Conservation (phyloP, 164 flowering plant genomes). For the Aristolochia californica region DNA sequence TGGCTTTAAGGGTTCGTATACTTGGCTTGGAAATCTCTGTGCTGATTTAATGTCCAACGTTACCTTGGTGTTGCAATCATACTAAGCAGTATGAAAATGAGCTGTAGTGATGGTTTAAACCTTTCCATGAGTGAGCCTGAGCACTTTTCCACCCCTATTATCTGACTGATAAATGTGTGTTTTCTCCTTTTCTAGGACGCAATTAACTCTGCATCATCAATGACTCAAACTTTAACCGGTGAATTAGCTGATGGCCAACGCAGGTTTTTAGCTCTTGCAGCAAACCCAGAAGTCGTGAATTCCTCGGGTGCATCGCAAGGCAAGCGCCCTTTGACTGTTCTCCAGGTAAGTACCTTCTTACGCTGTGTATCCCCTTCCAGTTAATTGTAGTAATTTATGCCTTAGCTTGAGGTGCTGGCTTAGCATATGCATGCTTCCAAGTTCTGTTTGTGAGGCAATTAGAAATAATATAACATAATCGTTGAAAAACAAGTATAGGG, state of each 20-base stretch:
- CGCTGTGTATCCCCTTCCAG: background rate
- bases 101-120: background rate
- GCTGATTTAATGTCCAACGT: no score
- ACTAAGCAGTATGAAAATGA: background rate
- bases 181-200: slow-evolving; percentile 46
- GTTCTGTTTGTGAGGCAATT: no score
- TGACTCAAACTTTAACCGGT: slow-evolving; percentile 58
- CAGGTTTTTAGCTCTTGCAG: slow-evolving; percentile 66
- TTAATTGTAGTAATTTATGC: background rate
- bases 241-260: slow-evolving; percentile 80
- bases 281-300: slow-evolving; percentile 40
- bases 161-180: background rate
- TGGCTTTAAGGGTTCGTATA: slow-evolving; percentile 58
- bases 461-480: no score
- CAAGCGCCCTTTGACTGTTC: slow-evolving; percentile 60
- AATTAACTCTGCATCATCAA: slow-evolving; percentile 66
- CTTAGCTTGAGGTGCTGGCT: no score
- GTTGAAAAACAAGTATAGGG: no score
- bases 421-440: no score
- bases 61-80: no score
- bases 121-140: background rate
- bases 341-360: slow-evolving; percentile 8
- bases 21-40: background rate
- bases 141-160: background rate
- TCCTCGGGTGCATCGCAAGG: slow-evolving; percentile 51